These are phyloP conservation scores for Lodderomyces theae DNA, from an alignment of 1,139 yeast species.

Conservation along the genomic window DNA sequence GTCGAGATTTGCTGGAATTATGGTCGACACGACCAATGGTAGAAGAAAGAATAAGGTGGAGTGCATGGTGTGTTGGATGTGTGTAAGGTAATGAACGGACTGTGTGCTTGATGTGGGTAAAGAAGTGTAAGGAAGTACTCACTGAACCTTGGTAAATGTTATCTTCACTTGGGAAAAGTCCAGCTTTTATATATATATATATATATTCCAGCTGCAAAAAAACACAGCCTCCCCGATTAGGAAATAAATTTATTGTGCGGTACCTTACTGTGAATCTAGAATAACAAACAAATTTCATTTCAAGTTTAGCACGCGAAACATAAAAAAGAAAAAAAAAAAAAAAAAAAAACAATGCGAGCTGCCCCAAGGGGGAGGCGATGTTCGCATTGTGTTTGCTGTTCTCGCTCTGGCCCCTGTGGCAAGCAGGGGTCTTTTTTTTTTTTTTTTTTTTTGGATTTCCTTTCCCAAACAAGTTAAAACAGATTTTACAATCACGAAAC, in stretches of 20 bases:
- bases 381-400: background rate
- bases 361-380: no score
- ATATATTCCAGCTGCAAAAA: background rate
- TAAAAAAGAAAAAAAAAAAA: no score
- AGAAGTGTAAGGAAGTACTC: background rate
- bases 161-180: background rate
- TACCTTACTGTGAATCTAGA: constrained; percentile 1
- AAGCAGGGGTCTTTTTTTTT: background rate
- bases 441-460: background rate
- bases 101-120: background rate
- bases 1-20: constrained; percentile 26
- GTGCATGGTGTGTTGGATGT: background rate
- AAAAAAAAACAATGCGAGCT: background rate
- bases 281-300: background rate
- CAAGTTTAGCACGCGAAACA: background rate
- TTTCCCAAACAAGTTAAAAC: background rate
- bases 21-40: constrained; percentile 16
- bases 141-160: background rate
- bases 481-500: background rate
- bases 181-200: background rate
- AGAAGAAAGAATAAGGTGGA: background rate
- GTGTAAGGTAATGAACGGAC: background rate
- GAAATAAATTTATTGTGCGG: constrained; percentile 2
- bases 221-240: constrained; percentile 1
- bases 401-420: background rate